These are phyloP conservation scores for Wickerhamomyces subpelliculosus DNA, from an alignment of 805 yeast species.

Conservation along the genomic window DNA sequence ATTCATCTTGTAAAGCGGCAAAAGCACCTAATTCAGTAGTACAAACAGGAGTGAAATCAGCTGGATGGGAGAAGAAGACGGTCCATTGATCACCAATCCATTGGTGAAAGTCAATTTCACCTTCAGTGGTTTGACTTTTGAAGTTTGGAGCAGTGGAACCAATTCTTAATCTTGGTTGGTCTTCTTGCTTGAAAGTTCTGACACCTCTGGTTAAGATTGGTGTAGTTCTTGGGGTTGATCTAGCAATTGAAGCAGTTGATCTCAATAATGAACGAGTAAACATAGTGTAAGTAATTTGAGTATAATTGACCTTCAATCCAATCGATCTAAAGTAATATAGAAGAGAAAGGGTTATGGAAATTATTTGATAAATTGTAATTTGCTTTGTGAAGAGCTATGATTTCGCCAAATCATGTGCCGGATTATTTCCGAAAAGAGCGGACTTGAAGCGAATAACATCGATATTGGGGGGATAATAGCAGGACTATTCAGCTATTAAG, in stretches of 20 bases:
- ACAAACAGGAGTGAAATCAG: conserved; percentile 95
- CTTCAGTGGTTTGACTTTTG: conserved; percentile 74
- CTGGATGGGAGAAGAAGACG: conserved; percentile 89
- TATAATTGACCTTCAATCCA: too few relatives aligned
- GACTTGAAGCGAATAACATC: too few relatives aligned
- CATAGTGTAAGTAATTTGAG: conserved; percentile 11
- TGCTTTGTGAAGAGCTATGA: too few relatives aligned
- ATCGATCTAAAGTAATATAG: too few relatives aligned
- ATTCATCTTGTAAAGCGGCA: conserved; percentile 83
- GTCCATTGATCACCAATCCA: conserved; percentile 84
- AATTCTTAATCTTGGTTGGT: conserved; percentile 63
- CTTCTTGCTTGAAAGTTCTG: conserved; percentile 44
- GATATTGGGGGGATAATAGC: too few relatives aligned
- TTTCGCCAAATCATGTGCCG: not conserved
- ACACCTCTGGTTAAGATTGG: conserved; percentile 25
- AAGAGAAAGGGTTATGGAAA: too few relatives aligned
- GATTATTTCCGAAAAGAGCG: not conserved
- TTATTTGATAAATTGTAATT: too few relatives aligned
- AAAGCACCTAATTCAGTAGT: conserved; percentile 95
- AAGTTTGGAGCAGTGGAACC: conserved; percentile 88
- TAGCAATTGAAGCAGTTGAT: conserved; percentile 18
- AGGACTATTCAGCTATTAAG: too few relatives aligned
- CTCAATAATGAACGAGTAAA: conserved; percentile 23
- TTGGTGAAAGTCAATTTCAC: conserved; percentile 81
- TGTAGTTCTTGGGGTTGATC: conserved; percentile 13